Conservation (phyloP, 2,329 filamentous ascomycete species). For the Verruconis gallopava region DNA sequence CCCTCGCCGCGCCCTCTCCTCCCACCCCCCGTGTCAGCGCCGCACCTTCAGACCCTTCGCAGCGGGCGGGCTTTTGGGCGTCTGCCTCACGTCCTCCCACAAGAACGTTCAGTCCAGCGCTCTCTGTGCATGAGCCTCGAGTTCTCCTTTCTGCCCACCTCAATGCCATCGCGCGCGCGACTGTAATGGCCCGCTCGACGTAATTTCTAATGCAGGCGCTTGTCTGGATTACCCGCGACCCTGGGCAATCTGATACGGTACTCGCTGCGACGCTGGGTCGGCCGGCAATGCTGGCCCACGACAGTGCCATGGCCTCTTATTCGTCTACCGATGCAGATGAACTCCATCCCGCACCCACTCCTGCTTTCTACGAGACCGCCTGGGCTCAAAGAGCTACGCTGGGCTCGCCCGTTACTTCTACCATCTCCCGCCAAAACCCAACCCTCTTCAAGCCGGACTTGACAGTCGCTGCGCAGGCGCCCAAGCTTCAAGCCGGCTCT, state of each 20-base stretch:
- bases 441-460: neutral
- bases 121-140: too few species aligned
- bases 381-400: neutral
- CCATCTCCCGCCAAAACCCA: neutral
- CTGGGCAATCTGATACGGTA: neutral
- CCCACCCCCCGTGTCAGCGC: too few species aligned
- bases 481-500: conserved; percentile 7
- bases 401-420: neutral
- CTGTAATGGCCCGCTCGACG: neutral
- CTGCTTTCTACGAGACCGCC: neutral
- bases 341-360: neutral
- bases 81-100: too few species aligned
- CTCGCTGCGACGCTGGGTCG: neutral
- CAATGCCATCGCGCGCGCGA: too few species aligned
- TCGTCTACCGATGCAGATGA: neutral
- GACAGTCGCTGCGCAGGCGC: neutral
- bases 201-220: conserved; percentile 1
- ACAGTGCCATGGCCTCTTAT: neutral
- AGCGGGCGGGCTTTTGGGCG: too few species aligned
- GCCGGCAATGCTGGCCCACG: neutral
- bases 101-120: too few species aligned
- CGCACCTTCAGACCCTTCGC: too few species aligned
- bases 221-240: neutral
- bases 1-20: too few species aligned
- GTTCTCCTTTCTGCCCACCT: too few species aligned